A percentile compares a stretch with the other conserved stretches of the same genome.
These are phyloP conservation scores for Tubosaeta brunneosetosa DNA, from an alignment of 768 basidiomycete species.

Conservation along the genomic window DNA sequence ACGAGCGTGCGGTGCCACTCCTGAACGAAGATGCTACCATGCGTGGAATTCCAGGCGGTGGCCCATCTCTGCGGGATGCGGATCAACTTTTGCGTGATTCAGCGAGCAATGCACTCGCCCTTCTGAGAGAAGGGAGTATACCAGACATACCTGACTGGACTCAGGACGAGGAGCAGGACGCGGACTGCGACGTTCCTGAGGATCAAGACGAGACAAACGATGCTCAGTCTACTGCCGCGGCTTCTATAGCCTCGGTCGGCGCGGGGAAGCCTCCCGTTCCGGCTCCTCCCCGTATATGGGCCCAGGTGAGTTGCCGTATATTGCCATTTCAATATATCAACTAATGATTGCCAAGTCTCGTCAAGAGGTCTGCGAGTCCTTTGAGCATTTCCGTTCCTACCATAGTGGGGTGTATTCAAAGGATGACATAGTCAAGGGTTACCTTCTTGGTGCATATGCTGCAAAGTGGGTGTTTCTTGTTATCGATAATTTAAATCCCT, in stretches of 20 bases:
- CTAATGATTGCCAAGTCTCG: slow-evolving; percentile 51
- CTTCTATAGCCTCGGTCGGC: neutral
- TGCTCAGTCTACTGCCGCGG: slow-evolving; percentile 12
- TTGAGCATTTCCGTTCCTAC: slow-evolving; percentile 63
- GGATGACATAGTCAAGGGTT: slow-evolving; percentile 62
- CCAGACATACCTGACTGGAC: slow-evolving; percentile 22
- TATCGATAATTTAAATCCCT: slow-evolving; percentile 6
- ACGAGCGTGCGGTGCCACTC: neutral
- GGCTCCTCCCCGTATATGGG: slow-evolving; percentile 40
- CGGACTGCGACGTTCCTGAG: slow-evolving; percentile 6
- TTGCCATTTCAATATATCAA: neutral
- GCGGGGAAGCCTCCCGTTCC: slow-evolving; percentile 24
- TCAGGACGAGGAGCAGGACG: slow-evolving; percentile 17
- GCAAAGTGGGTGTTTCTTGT: slow-evolving; percentile 44
- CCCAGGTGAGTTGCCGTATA: slow-evolving; percentile 31
- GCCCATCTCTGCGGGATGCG: slow-evolving; percentile 9
- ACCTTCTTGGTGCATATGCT: slow-evolving; percentile 68
- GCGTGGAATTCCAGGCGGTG: neutral
- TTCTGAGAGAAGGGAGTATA: slow-evolving; percentile 3
- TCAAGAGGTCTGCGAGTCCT: slow-evolving; percentile 80
- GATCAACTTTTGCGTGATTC: slow-evolving; percentile 19
- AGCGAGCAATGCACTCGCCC: slow-evolving; percentile 12
- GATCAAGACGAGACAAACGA: slow-evolving; percentile 9
- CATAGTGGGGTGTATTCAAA: slow-evolving; percentile 75
- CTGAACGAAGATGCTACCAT: neutral